phyloP scores from a whole-genome alignment of 192 early-diverging fungal genomes.

The Jimgerdemannia flammicorona region DNA sequence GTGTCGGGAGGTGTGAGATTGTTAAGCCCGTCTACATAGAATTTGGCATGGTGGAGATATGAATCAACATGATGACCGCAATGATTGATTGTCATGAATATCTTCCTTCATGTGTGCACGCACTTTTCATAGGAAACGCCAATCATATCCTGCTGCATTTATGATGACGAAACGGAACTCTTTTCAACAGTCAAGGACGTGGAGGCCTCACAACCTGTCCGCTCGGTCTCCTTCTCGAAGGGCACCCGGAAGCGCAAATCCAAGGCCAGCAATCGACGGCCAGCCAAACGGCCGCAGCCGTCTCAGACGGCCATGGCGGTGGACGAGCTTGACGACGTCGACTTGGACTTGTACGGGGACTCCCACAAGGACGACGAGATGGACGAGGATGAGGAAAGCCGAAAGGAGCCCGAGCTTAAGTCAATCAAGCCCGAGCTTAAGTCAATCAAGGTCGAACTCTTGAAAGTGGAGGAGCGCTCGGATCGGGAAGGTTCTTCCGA shows the following conservation, averaged over 20 bases:
- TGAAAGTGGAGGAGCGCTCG: background rate
- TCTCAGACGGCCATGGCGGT: background rate
- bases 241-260: conserved; percentile 6
- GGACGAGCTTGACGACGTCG: conserved; percentile 44
- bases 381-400: background rate
- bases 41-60: too few species aligned
- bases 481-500: conserved; percentile 1
- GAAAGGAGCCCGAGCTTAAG: conserved; percentile 1
- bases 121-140: conserved; percentile 16
- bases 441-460: background rate
- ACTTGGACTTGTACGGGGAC: conserved; percentile 41
- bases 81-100: background rate
- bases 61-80: too few species aligned
- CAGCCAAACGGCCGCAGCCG: background rate
- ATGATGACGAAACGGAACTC: conserved; percentile 38
- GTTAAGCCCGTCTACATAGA: too few species aligned
- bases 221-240: background rate
- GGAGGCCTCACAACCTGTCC: background rate
- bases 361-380: background rate
- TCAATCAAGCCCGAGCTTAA: background rate
- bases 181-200: conserved; percentile 19
- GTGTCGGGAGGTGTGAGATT: background rate
- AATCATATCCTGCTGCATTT: conserved; percentile 41
- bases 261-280: background rate
- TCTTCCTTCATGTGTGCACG: background rate